These are phyloP conservation scores for Ceratopteris richardii DNA, from an alignment of 75 land plant species.

Conservation along the genomic window DNA sequence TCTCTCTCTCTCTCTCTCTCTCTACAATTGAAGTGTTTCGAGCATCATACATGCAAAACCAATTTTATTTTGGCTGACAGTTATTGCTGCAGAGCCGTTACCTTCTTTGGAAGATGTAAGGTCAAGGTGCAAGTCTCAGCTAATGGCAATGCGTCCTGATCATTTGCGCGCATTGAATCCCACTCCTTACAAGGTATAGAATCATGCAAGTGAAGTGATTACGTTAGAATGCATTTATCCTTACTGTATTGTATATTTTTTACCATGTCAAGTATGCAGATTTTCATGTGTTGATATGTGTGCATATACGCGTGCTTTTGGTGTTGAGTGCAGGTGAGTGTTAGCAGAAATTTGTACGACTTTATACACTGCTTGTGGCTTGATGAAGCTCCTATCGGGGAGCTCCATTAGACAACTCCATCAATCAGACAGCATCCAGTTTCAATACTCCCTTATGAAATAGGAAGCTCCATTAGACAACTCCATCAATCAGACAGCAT, in stretches of 20 bases:
- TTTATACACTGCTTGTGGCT: constrained; percentile 96
- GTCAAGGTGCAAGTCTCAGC: constrained; percentile 58
- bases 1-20: too few relatives aligned
- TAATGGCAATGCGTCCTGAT: constrained; percentile 82
- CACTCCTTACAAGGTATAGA: constrained; percentile 90
- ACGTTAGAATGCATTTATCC: too few relatives aligned
- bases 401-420: too few relatives aligned
- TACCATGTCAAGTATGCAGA: background rate
- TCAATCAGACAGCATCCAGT: too few relatives aligned
- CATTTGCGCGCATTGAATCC: constrained; percentile 93
- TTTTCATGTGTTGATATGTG: too few relatives aligned
- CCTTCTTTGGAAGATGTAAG: constrained; percentile 53
- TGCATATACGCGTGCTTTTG: background rate
- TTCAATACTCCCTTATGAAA: too few relatives aligned
- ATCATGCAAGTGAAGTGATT: too few relatives aligned
- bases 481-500: too few relatives aligned
- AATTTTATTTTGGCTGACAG: background rate
- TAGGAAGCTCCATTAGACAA: too few relatives aligned
- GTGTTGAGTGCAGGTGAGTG: constrained; percentile 63
- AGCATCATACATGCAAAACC: too few relatives aligned
- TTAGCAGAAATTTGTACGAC: constrained; percentile 78
- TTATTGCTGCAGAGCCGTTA: constrained; percentile 34
- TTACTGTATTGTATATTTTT: background rate
- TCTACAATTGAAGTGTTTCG: too few relatives aligned
- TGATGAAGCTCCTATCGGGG: constrained; percentile 95